Evolutionary conservation across 1,284 basidiomycete species (phyloP), one percentile per base, ranked within the genome.

Genomic region (Ustilago loliicola): DNA sequence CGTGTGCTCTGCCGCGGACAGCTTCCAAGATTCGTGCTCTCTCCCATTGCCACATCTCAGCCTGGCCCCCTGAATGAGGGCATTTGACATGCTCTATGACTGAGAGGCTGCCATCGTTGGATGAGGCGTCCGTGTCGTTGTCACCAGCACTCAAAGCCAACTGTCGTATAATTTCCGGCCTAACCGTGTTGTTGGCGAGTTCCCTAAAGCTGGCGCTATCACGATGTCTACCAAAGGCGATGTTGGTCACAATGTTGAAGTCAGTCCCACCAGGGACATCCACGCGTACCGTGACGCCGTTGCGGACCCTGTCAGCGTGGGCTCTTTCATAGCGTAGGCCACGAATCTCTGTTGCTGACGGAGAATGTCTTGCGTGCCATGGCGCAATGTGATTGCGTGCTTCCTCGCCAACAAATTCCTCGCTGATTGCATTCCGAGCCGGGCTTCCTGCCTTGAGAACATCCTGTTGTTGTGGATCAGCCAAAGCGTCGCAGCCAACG

Each of bases 41-140:
- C 21, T 71, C 47, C 72, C 72, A 77, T 30, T 62, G 51, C 72
- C 65, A 71, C 59, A 68, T 59, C n/a, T 67, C 60, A 13, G 75
- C 51, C 15, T 60, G 61, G 5, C 45, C 61, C 0, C 32, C n/a
- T 25, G 63, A 63, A 2, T 56, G 61, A 21, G 76, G 71, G 52
- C 72, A 78, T 4, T 53, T 50, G 0, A 74, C 64, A 36, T 40
- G 61, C 54, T 60, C 47, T 51, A 52, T 62, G 61, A 59, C 6
- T 45, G 19, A 21, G 42, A 15, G 17, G 36, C 3, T 38, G 36
- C 17, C 15, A 11, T 8, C 36, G 21, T 27, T 17, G 17, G 54
- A 15, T 15, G 36, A 38, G 36, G 8, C 36, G 19, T 59, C 36
- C 11, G 52, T 47, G 29, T 42, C 13, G 36, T 10, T 15, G 13